phyloP scores from a whole-genome alignment of 108 stramenopile species.

The Stephanodiscus triporus region DNA sequence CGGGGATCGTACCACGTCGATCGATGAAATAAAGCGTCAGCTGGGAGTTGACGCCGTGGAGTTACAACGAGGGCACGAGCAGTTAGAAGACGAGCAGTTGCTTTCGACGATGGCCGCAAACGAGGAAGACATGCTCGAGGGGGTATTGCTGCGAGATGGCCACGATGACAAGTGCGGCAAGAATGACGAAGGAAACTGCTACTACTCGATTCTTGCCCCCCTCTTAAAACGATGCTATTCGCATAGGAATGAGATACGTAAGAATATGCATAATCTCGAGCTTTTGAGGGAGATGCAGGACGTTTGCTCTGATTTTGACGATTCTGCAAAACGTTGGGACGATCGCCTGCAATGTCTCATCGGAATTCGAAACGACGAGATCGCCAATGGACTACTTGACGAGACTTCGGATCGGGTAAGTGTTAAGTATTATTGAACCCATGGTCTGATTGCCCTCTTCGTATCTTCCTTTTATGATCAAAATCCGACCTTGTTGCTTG shows the following conservation, averaged over 20 bases:
- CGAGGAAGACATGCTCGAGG: constrained; percentile 45
- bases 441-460: neutral
- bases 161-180: neutral
- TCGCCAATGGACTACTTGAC: constrained; percentile 6
- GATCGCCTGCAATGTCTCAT: neutral
- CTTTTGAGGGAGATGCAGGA: constrained; percentile 10
- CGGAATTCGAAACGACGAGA: constrained; percentile 1
- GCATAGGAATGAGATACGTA: neutral
- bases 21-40: constrained; percentile 47
- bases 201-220: constrained; percentile 4
- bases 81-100: constrained; percentile 36
- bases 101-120: constrained; percentile 36
- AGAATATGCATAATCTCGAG: neutral
- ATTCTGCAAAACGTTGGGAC: constrained; percentile 12
- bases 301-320: constrained; percentile 12
- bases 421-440: neutral
- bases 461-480: neutral
- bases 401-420: constrained; percentile 18
- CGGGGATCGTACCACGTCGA: constrained; percentile 19
- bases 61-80: constrained; percentile 31
- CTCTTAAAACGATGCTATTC: neutral
- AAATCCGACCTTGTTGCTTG: neutral
- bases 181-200: neutral
- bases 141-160: constrained; percentile 15
- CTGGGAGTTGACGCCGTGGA: constrained; percentile 30